These are phyloP conservation scores for Leccinum arenicola DNA, from an alignment of 768 basidiomycete species.

Conservation along the genomic window DNA sequence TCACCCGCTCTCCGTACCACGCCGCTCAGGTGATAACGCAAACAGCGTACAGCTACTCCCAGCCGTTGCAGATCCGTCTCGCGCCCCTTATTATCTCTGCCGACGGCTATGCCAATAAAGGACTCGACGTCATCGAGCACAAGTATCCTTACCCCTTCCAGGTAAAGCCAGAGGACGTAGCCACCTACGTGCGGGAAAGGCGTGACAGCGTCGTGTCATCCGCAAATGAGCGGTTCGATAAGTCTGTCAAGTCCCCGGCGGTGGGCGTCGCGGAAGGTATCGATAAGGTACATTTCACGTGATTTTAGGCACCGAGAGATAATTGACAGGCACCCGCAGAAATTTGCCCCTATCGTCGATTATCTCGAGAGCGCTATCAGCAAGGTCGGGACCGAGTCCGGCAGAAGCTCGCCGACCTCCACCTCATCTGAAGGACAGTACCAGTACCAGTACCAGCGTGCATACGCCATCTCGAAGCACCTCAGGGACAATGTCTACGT, in stretches of 20 bases:
- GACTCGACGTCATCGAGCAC: constrained; percentile 68
- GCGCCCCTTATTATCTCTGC: constrained; percentile 64
- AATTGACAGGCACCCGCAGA: constrained; percentile 36
- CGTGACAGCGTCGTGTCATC: constrained; percentile 51
- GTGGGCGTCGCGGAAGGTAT: constrained; percentile 61
- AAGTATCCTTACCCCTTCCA: constrained; percentile 77
- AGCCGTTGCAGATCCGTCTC: constrained; percentile 62
- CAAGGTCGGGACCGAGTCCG: constrained; percentile 43
- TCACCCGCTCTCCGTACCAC: constrained; percentile 63
- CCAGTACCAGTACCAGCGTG: constrained; percentile 80
- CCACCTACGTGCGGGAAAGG: constrained; percentile 53
- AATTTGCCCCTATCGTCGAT: constrained; percentile 73
- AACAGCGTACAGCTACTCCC: constrained; percentile 58
- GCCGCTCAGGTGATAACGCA: constrained; percentile 60
- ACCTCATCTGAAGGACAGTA: constrained; percentile 42
- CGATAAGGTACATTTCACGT: constrained; percentile 57
- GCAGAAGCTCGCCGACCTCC: constrained; percentile 44
- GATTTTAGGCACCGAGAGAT: constrained; percentile 12
- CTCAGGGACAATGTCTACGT: constrained; percentile 60
- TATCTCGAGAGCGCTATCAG: constrained; percentile 63
- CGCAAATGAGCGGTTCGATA: constrained; percentile 64
- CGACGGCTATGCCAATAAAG: constrained; percentile 70
- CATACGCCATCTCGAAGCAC: constrained; percentile 59
- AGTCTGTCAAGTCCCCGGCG: constrained; percentile 62
- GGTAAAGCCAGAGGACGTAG: constrained; percentile 69